These are phyloP conservation scores for Pseudocercospora fijiensis DNA, from an alignment of 2,329 filamentous ascomycete species.

Conservation along the genomic window DNA sequence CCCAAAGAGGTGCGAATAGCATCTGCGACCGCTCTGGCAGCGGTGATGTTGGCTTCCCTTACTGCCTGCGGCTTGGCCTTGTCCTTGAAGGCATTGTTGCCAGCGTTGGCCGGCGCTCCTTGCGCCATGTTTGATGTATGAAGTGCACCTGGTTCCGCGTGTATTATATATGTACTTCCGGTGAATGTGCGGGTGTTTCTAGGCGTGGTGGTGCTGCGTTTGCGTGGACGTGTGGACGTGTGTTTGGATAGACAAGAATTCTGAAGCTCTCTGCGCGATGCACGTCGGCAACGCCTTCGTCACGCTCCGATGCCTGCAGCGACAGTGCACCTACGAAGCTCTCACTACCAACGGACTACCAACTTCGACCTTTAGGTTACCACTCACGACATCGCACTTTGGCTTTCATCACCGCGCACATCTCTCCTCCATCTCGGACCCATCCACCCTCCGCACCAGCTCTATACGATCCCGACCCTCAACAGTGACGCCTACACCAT, in stretches of 20 bases:
- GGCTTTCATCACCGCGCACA: neutral
- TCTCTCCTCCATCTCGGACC: neutral
- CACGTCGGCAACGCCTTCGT: neutral
- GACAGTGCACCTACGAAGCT: neutral
- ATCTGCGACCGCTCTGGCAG: slow-evolving; percentile 95
- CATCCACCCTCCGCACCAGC: neutral
- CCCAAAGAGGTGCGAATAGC: slow-evolving; percentile 95
- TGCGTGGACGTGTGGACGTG: neutral
- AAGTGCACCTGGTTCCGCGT: neutral
- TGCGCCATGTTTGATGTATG: slow-evolving; percentile 37
- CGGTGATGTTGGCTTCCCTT: slow-evolving; percentile 92
- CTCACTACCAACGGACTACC: neutral
- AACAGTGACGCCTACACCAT: neutral
- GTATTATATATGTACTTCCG: neutral
- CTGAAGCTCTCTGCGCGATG: neutral
- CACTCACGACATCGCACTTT: neutral
- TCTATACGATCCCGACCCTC: neutral
- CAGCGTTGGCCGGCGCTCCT: slow-evolving; percentile 49
- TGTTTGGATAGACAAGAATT: neutral
- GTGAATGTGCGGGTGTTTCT: neutral
- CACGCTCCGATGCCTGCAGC: slow-evolving; percentile 1
- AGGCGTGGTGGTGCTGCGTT: slow-evolving; percentile 2
- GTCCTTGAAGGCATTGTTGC: slow-evolving; percentile 69
- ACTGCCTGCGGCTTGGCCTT: slow-evolving; percentile 99
- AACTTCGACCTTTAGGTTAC: no score